Conservation (phyloP, 371 early-diverging fungal genomes). For the Apophysomyces variabilis region DNA sequence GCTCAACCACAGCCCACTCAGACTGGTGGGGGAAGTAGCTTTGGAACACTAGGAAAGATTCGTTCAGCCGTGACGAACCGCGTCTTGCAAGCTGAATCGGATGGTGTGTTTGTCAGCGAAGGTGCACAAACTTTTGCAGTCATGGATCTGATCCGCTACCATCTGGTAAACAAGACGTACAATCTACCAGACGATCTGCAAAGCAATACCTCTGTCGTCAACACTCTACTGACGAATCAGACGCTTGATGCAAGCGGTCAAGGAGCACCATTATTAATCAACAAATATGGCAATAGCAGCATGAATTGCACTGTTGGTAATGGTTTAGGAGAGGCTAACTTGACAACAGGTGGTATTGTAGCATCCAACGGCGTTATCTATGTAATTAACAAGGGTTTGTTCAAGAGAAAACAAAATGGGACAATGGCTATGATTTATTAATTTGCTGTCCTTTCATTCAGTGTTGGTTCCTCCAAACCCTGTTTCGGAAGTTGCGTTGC, state of each 20-base stretch:
- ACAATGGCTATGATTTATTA: background rate
- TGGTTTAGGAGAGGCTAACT: slow-evolving; percentile 28
- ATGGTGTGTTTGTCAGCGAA: background rate
- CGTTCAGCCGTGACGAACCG: background rate
- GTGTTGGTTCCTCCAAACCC: slow-evolving; percentile 40
- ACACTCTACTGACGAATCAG: slow-evolving; percentile 37
- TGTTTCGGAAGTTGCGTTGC: slow-evolving; percentile 20
- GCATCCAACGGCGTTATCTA: slow-evolving; percentile 49
- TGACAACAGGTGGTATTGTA: slow-evolving; percentile 30
- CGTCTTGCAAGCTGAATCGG: background rate
- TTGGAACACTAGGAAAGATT: background rate
- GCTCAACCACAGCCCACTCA: background rate
- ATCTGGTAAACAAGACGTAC: slow-evolving; percentile 31
- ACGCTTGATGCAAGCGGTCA: slow-evolving; percentile 24
- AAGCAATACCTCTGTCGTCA: slow-evolving; percentile 17
- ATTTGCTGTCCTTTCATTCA: slow-evolving; percentile 8
- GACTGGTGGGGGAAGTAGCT: background rate
- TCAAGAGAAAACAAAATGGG: background rate
- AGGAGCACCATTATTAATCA: slow-evolving; percentile 34
- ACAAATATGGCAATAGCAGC: slow-evolving; percentile 22
- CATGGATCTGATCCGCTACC: slow-evolving; percentile 38
- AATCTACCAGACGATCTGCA: slow-evolving; percentile 21
- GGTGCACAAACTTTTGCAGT: background rate
- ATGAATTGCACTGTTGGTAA: slow-evolving; percentile 31
- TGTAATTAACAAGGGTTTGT: slow-evolving; percentile 40